Base-by-base conservation (phyloP, 768 basidiomycete species). In the Neoboletus subvelutipes region DNA sequence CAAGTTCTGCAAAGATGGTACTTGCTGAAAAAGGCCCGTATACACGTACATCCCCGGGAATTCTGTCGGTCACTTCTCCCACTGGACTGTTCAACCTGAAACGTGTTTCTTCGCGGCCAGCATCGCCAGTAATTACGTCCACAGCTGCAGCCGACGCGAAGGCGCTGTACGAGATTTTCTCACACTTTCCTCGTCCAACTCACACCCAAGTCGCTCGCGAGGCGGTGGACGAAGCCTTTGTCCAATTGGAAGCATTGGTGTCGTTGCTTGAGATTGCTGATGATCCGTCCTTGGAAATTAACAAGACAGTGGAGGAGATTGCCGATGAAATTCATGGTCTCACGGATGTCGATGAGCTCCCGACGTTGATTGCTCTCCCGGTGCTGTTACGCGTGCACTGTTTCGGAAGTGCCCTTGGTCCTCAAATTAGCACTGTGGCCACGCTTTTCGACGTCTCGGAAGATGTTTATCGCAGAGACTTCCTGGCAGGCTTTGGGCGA, bases 191-290 rank as follows among this genome's bases (percentile, higher is more conserved):
- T 22, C 80, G 83, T 10, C 90, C 91, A 43, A 65, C 52, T 33
- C 78, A 78, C 48, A 79, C 80, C 11, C 75, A 75, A 26, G 70
- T 89, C 10, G 90, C 91, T n/a, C 78, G 80, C 40, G 90, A 93
- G 67, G 91, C 88, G 6, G 89, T 92, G 11, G 85, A 88, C 52
- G 90, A 92, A 64, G 91, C 88, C 2, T 84, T 87, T 62, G 81
- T 80, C 53, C 86, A 83, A 17, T 73, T 92, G 28, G 73, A 77
- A 61, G 79, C 83, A 22, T 71, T 92, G 18, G 74, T 76, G 17
- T 73, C 77, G 11, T 76, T 91, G 28, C 74, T 91, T 15, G 85
- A 87, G 56, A 77, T 76, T 17, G 75, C 80, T 17, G 72, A 66
- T 28, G 58, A 73, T 37, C 77, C 75, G 5, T 56, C 63, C 22